These are phyloP conservation scores for Wickerhamomyces bisporus DNA, from an alignment of 805 yeast genomes.

Conservation along the genomic window DNA sequence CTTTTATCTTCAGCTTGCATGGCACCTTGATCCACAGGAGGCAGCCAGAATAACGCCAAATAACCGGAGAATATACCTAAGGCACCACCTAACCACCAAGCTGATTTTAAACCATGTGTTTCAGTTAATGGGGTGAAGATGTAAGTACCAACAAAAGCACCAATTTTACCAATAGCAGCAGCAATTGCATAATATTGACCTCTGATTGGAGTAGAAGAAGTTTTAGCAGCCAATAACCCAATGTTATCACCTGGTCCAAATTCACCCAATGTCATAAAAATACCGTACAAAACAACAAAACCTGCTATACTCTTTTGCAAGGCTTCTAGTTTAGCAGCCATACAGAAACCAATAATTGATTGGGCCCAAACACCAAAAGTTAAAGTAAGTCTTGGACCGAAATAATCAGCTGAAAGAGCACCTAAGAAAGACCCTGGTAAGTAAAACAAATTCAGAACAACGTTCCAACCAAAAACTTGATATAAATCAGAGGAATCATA, in stretches of 20 bases:
- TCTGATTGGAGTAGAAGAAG: conserved; percentile 80
- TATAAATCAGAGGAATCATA: conserved; percentile 58
- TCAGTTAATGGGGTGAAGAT: conserved; percentile 77
- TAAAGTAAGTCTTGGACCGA: conserved; percentile 87
- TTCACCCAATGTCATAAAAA: conserved; percentile 83
- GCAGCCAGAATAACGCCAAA: conserved; percentile 66
- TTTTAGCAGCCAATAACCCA: conserved; percentile 83
- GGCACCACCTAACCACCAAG: conserved; percentile 78
- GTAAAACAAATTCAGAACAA: conserved; percentile 81
- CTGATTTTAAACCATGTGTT: conserved; percentile 65
- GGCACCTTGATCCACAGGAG: conserved; percentile 79
- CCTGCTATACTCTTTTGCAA: conserved; percentile 64
- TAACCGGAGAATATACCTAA: conserved; percentile 69
- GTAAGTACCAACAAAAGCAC: conserved; percentile 89
- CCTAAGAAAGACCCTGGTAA: conserved; percentile 88
- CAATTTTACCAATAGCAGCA: conserved; percentile 87
- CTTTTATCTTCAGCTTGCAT: conserved; percentile 70
- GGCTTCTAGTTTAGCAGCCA: conserved; percentile 65
- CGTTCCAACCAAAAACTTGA: conserved; percentile 87
- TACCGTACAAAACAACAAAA: conserved; percentile 83
- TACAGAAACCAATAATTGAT: conserved; percentile 73
- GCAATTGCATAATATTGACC: conserved; percentile 90
- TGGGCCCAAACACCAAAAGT: conserved; percentile 65
- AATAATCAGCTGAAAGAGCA: conserved; percentile 75
- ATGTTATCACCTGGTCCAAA: conserved; percentile 93